phyloP scores from a whole-genome alignment of 2,329 filamentous ascomycete genomes.

The Alternaria conjuncta region DNA sequence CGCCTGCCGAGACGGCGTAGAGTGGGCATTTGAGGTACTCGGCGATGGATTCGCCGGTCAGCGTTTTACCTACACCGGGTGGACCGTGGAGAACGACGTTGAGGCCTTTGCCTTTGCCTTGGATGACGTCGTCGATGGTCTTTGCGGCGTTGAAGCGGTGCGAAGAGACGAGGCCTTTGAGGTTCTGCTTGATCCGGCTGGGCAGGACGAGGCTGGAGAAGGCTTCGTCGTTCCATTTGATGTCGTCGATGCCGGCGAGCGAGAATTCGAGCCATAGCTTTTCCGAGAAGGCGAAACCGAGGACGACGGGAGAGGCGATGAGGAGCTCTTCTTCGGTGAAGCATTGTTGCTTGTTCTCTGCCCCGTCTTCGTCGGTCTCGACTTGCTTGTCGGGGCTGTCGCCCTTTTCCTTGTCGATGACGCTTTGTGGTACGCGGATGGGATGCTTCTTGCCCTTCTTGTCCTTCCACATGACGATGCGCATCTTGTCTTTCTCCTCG shows the following conservation, averaged over 20 bases:
- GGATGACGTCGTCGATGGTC: conserved; percentile 75
- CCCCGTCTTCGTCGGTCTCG: conserved; percentile 54
- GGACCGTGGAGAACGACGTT: conserved; percentile 79
- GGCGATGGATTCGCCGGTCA: conserved; percentile 86
- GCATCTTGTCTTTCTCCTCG: conserved; percentile 46
- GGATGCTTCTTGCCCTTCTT: conserved; percentile 58
- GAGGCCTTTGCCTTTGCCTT: conserved; percentile 84
- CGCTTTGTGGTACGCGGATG: conserved; percentile 57
- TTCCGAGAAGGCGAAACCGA: conserved; percentile 86
- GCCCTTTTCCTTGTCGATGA: conserved; percentile 51
- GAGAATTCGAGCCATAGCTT: conserved; percentile 91
- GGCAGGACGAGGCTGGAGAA: conserved; percentile 82
- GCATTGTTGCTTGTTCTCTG: conserved; percentile 49
- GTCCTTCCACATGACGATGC: conserved; percentile 54
- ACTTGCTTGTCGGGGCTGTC: conserved; percentile 50
- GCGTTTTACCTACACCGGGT: conserved; percentile 86
- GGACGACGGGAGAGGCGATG: conserved; percentile 80
- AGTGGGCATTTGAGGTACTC: conserved; percentile 82
- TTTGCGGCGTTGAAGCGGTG: conserved; percentile 83
- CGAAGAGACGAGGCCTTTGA: conserved; percentile 81
- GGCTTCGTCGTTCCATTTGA: conserved; percentile 82
- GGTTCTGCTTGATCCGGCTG: conserved; percentile 65
- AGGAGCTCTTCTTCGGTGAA: conserved; percentile 86
- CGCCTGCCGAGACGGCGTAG: conserved; percentile 82
- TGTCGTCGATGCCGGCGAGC: conserved; percentile 78